phyloP scores from a whole-genome alignment of 345 rosid species.

The Syzygium oleosum region DNA sequence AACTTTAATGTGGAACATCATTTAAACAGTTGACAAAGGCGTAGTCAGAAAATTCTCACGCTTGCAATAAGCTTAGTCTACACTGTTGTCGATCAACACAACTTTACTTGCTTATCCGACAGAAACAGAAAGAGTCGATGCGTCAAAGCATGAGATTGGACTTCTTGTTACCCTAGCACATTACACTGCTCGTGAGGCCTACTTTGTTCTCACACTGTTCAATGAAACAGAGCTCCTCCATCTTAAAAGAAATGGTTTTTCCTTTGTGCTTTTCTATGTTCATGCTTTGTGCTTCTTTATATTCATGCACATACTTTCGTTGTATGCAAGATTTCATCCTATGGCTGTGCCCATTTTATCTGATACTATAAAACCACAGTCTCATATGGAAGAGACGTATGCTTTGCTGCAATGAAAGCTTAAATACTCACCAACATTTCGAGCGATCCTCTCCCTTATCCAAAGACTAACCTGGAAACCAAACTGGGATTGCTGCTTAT shows the following conservation, averaged over 20 bases:
- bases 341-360: background rate
- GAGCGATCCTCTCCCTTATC: background rate
- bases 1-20: too few species aligned
- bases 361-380: background rate
- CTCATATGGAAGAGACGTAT: background rate
- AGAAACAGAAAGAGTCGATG: too few species aligned
- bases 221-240: background rate
- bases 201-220: background rate
- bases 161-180: background rate
- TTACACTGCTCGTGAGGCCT: background rate
- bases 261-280: background rate
- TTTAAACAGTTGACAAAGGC: too few species aligned
- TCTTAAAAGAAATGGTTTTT: background rate
- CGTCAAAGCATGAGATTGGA: background rate
- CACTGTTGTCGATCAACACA: background rate
- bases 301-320: background rate
- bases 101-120: background rate
- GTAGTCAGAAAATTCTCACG: too few species aligned
- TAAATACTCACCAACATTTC: background rate
- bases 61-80: too few species aligned
- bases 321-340: background rate
- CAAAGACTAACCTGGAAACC: background rate
- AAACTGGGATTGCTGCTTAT: background rate
- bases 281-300: too few species aligned
- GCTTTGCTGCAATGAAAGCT: background rate